phyloP scores from a whole-genome alignment of 2,329 filamentous ascomycete genomes.

The Albifimbria verrucaria region DNA sequence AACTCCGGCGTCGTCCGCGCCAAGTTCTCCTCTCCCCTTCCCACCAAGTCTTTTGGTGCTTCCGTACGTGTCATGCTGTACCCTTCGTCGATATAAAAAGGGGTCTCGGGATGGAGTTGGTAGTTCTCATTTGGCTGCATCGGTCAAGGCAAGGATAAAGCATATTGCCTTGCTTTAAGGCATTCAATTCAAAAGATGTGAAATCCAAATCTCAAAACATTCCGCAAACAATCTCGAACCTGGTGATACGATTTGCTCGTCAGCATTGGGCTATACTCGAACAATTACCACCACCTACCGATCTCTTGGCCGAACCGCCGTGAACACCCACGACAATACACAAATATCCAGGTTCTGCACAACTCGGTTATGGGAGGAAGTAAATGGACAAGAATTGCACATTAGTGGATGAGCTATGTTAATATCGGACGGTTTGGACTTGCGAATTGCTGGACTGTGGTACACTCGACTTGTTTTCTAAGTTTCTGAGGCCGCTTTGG shows the following conservation, averaged over 20 bases:
- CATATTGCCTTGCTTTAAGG: constrained; percentile 51
- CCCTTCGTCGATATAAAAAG: constrained; percentile 95
- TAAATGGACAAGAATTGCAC: background rate
- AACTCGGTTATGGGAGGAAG: background rate
- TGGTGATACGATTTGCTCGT: constrained; percentile 9
- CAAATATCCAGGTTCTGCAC: background rate
- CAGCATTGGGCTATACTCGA: background rate
- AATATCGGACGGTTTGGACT: too few relatives aligned
- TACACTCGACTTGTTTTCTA: too few relatives aligned
- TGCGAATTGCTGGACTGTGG: background rate
- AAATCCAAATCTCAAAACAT: constrained; percentile 31
- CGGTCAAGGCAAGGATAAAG: constrained; percentile 56
- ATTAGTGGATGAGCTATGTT: too few relatives aligned
- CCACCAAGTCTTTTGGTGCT: constrained; percentile 93
- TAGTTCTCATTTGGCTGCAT: constrained; percentile 60
- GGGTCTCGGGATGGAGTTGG: constrained; percentile 56
- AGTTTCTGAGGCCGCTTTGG: background rate
- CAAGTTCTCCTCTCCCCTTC: constrained; percentile 95
- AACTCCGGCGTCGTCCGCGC: constrained; percentile 98
- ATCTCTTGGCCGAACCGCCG: background rate
- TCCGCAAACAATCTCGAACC: constrained; percentile 18
- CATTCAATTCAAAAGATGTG: constrained; percentile 52
- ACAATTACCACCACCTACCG: background rate
- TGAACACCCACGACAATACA: too few relatives aligned
- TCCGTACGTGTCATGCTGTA: constrained; percentile 97